phyloP scores from a whole-genome alignment of 2,329 filamentous ascomycete species.

The Fusarium virguliforme region DNA sequence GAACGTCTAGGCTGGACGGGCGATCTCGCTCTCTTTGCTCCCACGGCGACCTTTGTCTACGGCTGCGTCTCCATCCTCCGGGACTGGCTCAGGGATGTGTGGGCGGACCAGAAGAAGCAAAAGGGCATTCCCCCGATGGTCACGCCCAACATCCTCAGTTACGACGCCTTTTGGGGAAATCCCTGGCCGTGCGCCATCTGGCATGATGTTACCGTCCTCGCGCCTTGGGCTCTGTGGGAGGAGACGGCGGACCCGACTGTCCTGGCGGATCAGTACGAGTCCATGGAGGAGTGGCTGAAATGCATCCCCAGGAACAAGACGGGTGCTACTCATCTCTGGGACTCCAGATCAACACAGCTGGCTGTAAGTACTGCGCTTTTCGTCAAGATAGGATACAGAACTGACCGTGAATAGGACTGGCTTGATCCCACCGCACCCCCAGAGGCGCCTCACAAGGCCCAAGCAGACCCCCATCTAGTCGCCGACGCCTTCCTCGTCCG shows the following conservation, averaged over 20 bases:
- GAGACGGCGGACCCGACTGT: constrained; percentile 58
- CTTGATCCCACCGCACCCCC: constrained; percentile 64
- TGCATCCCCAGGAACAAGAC: constrained; percentile 53
- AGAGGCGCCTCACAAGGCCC: constrained; percentile 57
- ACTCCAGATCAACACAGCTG: constrained; percentile 40
- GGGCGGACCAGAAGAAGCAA: constrained; percentile 38
- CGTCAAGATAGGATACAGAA: accelerated
- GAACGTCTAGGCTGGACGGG: constrained; percentile 71
- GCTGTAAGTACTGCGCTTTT: constrained; percentile 17
- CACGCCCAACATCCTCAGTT: constrained; percentile 33
- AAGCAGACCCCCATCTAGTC: constrained; percentile 60
- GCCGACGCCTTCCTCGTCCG: constrained; percentile 65
- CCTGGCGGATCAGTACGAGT: constrained; percentile 58
- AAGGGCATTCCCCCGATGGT: constrained; percentile 47
- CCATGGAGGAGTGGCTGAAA: constrained; percentile 60
- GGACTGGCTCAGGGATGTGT: constrained; percentile 49
- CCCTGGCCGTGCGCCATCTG: constrained; percentile 57
- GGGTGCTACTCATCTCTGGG: constrained; percentile 60
- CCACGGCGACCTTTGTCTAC: constrained; percentile 69
- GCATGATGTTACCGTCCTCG: constrained; percentile 61
- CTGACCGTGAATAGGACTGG: constrained; percentile 61
- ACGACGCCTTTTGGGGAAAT: constrained; percentile 36
- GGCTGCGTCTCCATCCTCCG: constrained; percentile 65
- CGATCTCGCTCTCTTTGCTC: constrained; percentile 66
- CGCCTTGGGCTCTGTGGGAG: constrained; percentile 61